Conservation (phyloP, 768 basidiomycete species). For the Panellus pusillus region DNA sequence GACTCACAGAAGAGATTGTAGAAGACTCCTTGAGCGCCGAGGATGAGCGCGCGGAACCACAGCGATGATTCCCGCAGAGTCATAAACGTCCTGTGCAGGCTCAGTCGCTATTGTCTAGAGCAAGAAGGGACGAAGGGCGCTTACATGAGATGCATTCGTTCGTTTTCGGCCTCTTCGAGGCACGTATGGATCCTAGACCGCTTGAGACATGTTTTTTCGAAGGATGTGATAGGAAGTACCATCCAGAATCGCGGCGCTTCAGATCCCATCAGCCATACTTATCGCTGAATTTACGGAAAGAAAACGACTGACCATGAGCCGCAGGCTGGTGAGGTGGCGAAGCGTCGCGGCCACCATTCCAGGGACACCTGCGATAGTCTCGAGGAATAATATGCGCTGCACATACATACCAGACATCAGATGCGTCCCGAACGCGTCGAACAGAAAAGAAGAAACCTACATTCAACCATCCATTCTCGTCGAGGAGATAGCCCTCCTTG, state of each 20-base stretch:
- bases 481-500: slow-evolving; percentile 70
- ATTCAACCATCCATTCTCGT: slow-evolving; percentile 74
- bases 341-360: slow-evolving; percentile 93
- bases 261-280: slow-evolving; percentile 8
- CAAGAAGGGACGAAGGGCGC: slow-evolving; percentile 21
- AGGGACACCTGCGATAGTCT: slow-evolving; percentile 92
- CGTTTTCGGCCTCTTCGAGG: slow-evolving; percentile 94
- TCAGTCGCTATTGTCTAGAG: background rate
- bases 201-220: background rate
- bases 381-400: slow-evolving; percentile 63
- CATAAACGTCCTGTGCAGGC: slow-evolving; percentile 82
- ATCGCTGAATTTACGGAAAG: background rate
- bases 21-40: slow-evolving; percentile 91
- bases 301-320: slow-evolving; percentile 67
- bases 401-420: slow-evolving; percentile 22
- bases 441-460: slow-evolving; percentile 37
- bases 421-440: no score
- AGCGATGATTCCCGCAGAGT: slow-evolving; percentile 78
- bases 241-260: slow-evolving; percentile 54
- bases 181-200: slow-evolving; percentile 89
- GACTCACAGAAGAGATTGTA: slow-evolving; percentile 83
- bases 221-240: slow-evolving; percentile 29
- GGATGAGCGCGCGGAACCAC: slow-evolving; percentile 78
- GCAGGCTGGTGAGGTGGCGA: slow-evolving; percentile 84
- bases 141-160: slow-evolving; percentile 93